Percentiles rank a stretch among this genome's conserved stretches.
Evolutionary conservation across 176 grass and related monocot species (phyloP).

Genomic region (Oryza brachyantha): DNA sequence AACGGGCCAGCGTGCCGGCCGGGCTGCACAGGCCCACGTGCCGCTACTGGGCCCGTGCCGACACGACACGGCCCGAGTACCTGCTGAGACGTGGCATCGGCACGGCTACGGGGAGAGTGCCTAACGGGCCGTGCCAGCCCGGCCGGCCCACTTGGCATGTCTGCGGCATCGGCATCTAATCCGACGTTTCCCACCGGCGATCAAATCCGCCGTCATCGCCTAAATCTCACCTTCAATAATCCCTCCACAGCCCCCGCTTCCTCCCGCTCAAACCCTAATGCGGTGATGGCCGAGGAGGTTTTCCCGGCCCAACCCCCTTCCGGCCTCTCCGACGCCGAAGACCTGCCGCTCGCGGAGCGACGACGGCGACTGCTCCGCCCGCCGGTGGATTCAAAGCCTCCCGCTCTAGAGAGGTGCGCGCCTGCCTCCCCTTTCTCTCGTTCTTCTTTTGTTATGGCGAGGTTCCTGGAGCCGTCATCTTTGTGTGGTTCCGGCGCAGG

Average conservation of each 20-base stretch:
- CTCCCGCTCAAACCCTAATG: constrained; percentile 39
- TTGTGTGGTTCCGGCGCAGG: constrained; percentile 25
- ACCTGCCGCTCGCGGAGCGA: constrained; percentile 20
- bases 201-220: constrained; percentile 5
- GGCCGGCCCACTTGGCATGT: too few species aligned
- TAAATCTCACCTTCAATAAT: constrained; percentile 6
- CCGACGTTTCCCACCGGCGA: background rate
- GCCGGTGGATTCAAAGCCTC: background rate
- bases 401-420: constrained; percentile 12
- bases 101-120: too few species aligned
- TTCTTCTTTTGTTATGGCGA: background rate
- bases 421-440: background rate
- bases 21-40: too few species aligned
- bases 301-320: background rate
- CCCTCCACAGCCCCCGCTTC: background rate
- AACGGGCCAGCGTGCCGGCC: too few species aligned
- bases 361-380: background rate
- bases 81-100: too few species aligned
- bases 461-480: background rate
- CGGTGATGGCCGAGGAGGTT: constrained; percentile 23
- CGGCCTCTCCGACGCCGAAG: background rate
- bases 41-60: too few species aligned
- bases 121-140: too few species aligned
- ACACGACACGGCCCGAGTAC: too few species aligned
- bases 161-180: too few species aligned